Evolutionary conservation across 176 grass and related monocot genomes (phyloP), one percentile per base, ranked within the genome.

Genomic region (Miscanthus lutarioriparius): DNA sequence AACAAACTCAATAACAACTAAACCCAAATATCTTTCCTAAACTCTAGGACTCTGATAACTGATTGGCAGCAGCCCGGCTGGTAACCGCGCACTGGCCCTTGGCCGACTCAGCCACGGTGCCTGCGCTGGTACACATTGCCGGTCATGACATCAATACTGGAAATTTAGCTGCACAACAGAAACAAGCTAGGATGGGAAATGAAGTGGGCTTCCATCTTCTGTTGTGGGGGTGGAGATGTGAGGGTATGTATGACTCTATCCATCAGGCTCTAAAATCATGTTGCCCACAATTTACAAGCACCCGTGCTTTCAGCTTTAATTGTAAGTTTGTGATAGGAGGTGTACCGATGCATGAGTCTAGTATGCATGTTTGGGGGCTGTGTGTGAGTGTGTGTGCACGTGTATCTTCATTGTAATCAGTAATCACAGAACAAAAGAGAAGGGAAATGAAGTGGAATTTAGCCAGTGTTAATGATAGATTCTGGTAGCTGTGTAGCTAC

Each of bases 131-230:
- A 30, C 28, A 30, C 28, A 30, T 30, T 30, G 28, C 28, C 28
- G 1, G 28, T 30, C 28, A 30, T 30, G 28, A 30, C n/a, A n/a
- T n/a, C n/a, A n/a, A n/a, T n/a, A 79, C 6, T 15, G 22, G 22
- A 79, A 63, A 48, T 38, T 73, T 75, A 75, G 38, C 43, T 59
- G 26, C 78, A 25, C 75, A 80, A 65, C 8, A 59, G 66, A 67
- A 27, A 40, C 68, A 36, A 89, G 20, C 45, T 80, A 61, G 32
- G 48, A 82, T 70, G 22, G 28, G 12, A 71, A 56, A 83, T 83
- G 17, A 78, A 64, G 16, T 49, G 65, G 67, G 59, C 56, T 61
- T 10, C 58, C 58, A 61, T 11, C 22, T 63, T 26, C 23, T 26
- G 59, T 26, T 26, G 23, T 4, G 10, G 22, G 22, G 22, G 0